Conservation (phyloP, 2,329 filamentous ascomycete genomes). For the Tolypocladium pustulatum region DNA sequence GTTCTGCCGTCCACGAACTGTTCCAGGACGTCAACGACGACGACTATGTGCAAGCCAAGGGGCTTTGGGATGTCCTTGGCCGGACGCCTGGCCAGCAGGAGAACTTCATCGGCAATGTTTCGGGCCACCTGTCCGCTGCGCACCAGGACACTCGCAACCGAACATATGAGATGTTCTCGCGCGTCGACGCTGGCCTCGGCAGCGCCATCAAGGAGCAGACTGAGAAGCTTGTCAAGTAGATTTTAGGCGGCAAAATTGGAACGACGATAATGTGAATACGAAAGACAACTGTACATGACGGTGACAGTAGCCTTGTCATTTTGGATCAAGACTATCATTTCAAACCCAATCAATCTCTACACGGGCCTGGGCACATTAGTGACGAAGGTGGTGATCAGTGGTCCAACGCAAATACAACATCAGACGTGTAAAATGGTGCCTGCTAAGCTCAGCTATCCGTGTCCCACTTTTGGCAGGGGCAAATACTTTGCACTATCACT, state of each 20-base stretch:
- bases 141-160: slow-evolving; percentile 42
- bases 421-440: neutral
- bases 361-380: neutral
- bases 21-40: slow-evolving; percentile 34
- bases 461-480: no score
- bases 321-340: neutral
- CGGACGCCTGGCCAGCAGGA: slow-evolving; percentile 45
- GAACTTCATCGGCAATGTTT: slow-evolving; percentile 49
- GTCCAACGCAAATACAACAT: neutral
- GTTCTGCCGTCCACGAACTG: slow-evolving; percentile 29
- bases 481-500: no score
- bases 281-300: neutral
- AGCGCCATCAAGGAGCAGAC: slow-evolving; percentile 40
- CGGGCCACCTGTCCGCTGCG: slow-evolving; percentile 44
- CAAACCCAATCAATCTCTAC: neutral
- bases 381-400: neutral
- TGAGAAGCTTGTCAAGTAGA: slow-evolving; percentile 29
- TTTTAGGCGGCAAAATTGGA: neutral
- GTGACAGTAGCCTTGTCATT: neutral
- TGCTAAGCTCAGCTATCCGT: neutral
- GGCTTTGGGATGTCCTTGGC: slow-evolving; percentile 38
- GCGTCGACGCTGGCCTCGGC: slow-evolving; percentile 44
- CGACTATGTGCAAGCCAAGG: slow-evolving; percentile 39
- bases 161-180: slow-evolving; percentile 51
- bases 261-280: neutral